Evolutionary conservation across 2,329 filamentous ascomycete species (phyloP), one percentile per base, ranked within the genome.

Genomic region (Colletotrichum gigasporum): DNA sequence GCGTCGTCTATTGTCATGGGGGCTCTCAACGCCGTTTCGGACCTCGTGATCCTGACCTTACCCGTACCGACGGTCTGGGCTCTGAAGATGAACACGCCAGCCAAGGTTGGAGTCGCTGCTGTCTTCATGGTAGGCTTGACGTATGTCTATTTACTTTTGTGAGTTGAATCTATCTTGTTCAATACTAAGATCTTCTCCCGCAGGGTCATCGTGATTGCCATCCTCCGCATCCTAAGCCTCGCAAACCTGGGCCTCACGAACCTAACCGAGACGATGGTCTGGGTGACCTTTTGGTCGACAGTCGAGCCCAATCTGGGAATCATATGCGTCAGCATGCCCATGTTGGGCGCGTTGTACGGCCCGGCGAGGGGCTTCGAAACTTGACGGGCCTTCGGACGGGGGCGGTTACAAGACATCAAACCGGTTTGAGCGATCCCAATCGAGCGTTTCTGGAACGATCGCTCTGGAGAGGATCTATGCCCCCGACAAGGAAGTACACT

Each of bases 1-100:
- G 71, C 72, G 4, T 73, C 74, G 10, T 79, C 77, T 57, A 78
- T 79, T 48, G 74, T 72, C 34, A 76, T 78, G 50, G 76, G 76
- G 12, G 74, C 72, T 2, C 76, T 77, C 59, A 80, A 79, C 61
- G 75, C 79, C 41, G 59, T 77, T 10, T 74, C 75, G 14, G 77
- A 80, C 63, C 50, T 79, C 12, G 66, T 75, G 34, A 76, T 80
- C 47, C 68, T 80, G 32, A 32, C 73, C 14, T 69, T 80, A 24
- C 78, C 79, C 12, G 67, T 80, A 2, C 72, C 70, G 16, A 77
- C 73, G 22, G 70, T 80, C 6, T 74, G 74, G 68, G 69, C 67
- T n/a, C 67, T 80, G 35, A 74, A 79, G 50, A 73, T 76, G 22
- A 71, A 69, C 20, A 68, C 61, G 3, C 65, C 69, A 9, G 69